These are phyloP conservation scores for Coniochaeta pulveracea DNA, from an alignment of 2,329 filamentous ascomycete genomes.

Conservation along the genomic window DNA sequence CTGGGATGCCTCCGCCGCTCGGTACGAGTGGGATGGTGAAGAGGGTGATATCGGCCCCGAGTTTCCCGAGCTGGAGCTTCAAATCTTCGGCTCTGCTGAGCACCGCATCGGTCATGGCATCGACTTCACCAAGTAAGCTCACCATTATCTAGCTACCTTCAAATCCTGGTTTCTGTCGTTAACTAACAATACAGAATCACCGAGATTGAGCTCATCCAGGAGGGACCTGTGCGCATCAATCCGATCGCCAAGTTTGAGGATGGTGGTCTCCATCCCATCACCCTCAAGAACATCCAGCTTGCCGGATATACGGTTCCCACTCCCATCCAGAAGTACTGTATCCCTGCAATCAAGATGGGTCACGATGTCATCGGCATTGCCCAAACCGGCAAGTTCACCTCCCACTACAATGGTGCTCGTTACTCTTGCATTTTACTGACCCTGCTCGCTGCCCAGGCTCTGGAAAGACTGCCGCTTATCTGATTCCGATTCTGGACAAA, in stretches of 20 bases:
- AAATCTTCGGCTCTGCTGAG: constrained; percentile 57
- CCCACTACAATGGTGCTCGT: too few relatives aligned
- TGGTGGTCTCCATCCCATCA: constrained; percentile 74
- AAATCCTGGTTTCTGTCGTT: constrained; percentile 6
- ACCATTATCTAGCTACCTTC: constrained; percentile 2
- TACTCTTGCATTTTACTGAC: neutral
- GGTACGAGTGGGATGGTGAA: constrained; percentile 80
- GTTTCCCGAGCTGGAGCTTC: constrained; percentile 56
- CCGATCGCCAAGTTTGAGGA: constrained; percentile 53
- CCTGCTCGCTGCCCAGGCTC: constrained; percentile 49
- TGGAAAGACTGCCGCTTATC: constrained; percentile 88
- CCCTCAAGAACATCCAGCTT: constrained; percentile 66
- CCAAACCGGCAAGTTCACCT: constrained; percentile 68
- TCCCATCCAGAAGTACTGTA: constrained; percentile 75
- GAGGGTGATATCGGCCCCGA: constrained; percentile 74
- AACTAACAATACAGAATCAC: constrained; percentile 32
- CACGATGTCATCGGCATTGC: constrained; percentile 81
- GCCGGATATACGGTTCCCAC: constrained; percentile 65
- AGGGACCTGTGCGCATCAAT: constrained; percentile 38
- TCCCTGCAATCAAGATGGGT: constrained; percentile 67
- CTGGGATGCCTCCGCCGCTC: constrained; percentile 44
- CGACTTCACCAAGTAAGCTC: constrained; percentile 50
- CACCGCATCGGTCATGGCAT: constrained; percentile 42
- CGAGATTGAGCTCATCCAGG: constrained; percentile 43
- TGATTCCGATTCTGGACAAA: constrained; percentile 79